Percentiles rank a stretch among this genome's conserved stretches.
Conservation (phyloP, 441 rosid genomes). For the Sinapis alba region DNA sequence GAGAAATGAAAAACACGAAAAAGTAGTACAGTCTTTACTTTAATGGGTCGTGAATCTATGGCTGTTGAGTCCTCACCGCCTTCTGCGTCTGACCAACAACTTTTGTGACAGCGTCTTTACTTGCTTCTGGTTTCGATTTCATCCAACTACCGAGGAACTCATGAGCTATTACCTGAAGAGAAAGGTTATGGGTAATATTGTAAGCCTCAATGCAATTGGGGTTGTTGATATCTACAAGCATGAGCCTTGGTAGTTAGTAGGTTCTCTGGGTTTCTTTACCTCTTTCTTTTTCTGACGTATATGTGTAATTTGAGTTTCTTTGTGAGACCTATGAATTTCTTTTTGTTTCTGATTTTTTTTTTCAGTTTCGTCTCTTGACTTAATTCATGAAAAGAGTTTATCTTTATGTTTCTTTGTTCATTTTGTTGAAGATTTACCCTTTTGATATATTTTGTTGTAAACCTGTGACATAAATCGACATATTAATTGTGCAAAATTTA, state of each 20-base stretch:
- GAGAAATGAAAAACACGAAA: not conserved
- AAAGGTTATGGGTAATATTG: conserved; percentile 64
- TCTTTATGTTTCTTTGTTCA: no score
- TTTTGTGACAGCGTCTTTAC: conserved; percentile 48
- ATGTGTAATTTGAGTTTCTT: not conserved
- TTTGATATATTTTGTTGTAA: conserved; percentile 8
- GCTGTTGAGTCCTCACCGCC: conserved; percentile 30
- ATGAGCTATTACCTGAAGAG: conserved; percentile 80
- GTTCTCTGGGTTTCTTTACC: conserved; percentile 29
- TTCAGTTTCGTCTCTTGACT: not conserved
- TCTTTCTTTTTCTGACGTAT: conserved; percentile 7
- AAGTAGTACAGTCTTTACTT: conserved; percentile 4
- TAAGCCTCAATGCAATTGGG: conserved; percentile 69
- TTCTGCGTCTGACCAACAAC: not conserved
- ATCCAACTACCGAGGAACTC: conserved; percentile 84
- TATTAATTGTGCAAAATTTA: not conserved
- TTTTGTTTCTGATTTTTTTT: conserved; percentile 19
- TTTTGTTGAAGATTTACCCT: conserved; percentile 8
- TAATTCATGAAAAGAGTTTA: not conserved
- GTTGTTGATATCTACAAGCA: conserved; percentile 86
- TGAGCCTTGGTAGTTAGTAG: conserved; percentile 86
- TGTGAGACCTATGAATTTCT: not conserved
- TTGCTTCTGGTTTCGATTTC: conserved; percentile 94
- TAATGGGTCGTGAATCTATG: conserved; percentile 51
- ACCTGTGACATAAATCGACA: not conserved